A percentile compares a stretch with the other conserved stretches of the same genome.
phyloP scores from a whole-genome alignment of 106 monocot species.

The Acorus calamus region DNA sequence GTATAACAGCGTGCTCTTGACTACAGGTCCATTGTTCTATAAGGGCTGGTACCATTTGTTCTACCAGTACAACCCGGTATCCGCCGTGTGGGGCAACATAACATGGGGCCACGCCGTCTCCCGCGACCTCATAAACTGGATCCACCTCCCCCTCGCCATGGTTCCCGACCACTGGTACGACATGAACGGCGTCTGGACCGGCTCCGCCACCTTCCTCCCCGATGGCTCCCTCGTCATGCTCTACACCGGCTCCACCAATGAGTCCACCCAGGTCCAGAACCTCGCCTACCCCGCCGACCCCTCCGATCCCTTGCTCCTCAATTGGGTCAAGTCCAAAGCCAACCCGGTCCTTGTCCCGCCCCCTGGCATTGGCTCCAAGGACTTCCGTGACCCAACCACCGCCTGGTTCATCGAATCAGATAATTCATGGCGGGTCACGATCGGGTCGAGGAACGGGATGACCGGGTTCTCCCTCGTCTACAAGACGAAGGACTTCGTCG shows the following conservation, averaged over 20 bases:
- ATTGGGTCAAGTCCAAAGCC: slow-evolving; percentile 33
- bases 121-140: slow-evolving; percentile 46
- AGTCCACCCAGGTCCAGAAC: slow-evolving; percentile 34
- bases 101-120: slow-evolving; percentile 66
- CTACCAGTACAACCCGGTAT: slow-evolving; percentile 65
- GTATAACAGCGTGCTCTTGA: neutral
- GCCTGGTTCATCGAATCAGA: slow-evolving; percentile 34
- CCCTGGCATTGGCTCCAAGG: slow-evolving; percentile 10
- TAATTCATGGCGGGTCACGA: slow-evolving; percentile 18
- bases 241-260: slow-evolving; percentile 38
- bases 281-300: slow-evolving; percentile 39
- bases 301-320: slow-evolving; percentile 27
- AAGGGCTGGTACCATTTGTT: slow-evolving; percentile 79
- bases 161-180: slow-evolving; percentile 56
- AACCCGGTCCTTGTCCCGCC: slow-evolving; percentile 47
- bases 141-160: slow-evolving; percentile 55
- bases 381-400: slow-evolving; percentile 63
- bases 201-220: slow-evolving; percentile 40
- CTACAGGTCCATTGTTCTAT: slow-evolving; percentile 45
- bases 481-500: slow-evolving; percentile 38
- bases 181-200: slow-evolving; percentile 54
- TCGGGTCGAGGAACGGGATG: slow-evolving; percentile 38
- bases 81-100: slow-evolving; percentile 60
- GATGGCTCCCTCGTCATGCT: slow-evolving; percentile 42
- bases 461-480: slow-evolving; percentile 35